Conservation (phyloP, 495 filamentous ascomycete species). For the Corynascus novoguineensis region DNA sequence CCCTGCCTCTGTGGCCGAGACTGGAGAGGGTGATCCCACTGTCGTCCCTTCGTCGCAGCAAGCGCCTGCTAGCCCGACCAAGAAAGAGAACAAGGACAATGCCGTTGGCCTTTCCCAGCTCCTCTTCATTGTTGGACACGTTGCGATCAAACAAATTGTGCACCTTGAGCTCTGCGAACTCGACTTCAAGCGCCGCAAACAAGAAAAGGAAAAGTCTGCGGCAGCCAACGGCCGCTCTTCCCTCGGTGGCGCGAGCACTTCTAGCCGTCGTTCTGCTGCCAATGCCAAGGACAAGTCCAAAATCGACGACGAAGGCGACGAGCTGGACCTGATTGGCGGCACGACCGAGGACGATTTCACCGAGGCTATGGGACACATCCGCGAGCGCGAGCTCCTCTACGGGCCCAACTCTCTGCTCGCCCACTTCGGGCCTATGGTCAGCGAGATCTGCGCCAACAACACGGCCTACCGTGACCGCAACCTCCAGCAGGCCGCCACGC, state of each 20-base stretch:
- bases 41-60: constrained; percentile 24
- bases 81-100: constrained; percentile 50
- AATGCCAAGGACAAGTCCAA: constrained; percentile 18
- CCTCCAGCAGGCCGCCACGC: constrained; percentile 84
- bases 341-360: constrained; percentile 98
- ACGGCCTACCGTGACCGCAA: constrained; percentile 80
- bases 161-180: constrained; percentile 95
- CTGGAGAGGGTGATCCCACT: constrained; percentile 27
- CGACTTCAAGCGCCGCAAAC: constrained; percentile 95
- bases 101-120: constrained; percentile 80
- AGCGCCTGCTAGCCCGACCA: constrained; percentile 32
- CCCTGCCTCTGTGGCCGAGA: constrained; percentile 21
- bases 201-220: constrained; percentile 79
- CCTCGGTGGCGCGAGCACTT: constrained; percentile 30
- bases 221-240: constrained; percentile 27
- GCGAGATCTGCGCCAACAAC: constrained; percentile 92
- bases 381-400: constrained; percentile 89
- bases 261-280: constrained; percentile 27
- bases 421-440: constrained; percentile 83
- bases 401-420: constrained; percentile 77
- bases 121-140: constrained; percentile 91
- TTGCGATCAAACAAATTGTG: constrained; percentile 99
- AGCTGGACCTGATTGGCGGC: constrained; percentile 92
- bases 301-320: constrained; percentile 63
- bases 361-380: constrained; percentile 89